Evolutionary conservation across 2,329 filamentous ascomycete genomes (phyloP), one percentile per base, ranked within the genome.

Genomic region (Sclerotinia glacialis): DNA sequence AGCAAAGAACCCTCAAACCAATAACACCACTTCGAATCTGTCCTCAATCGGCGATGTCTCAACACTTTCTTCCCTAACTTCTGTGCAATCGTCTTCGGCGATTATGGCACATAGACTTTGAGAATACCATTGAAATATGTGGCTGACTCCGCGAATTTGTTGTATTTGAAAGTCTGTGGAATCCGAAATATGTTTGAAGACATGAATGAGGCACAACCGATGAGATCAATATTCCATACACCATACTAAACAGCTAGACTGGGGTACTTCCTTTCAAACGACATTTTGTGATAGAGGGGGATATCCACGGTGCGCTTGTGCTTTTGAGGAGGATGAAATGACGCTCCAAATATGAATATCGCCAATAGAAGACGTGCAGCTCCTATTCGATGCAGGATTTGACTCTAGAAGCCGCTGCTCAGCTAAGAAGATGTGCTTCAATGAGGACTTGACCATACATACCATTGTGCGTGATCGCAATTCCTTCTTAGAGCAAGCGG

Each of bases 51-150:
- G n/a, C 44, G 34, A 11, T 18, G 18, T 21, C 18, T 55, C 18
- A 56, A n/a, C 5, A 56, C 26, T 34, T 12, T 18, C 50, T 37
- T 56, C 5, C 50, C 50, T 23, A 46, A 46, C 14, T 46, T 56
- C 8, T 55, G 50, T 14, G 23, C 37, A 7, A 56, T 18, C 3
- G n/a, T 55, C 61, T 56, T 64, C 61, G 8, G 28, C 37, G 28
- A 64, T 34, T 11, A 64, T 56, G 21, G 34, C 61, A 14, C 23
- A 64, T 7, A 50, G 26, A 44, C 14, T 23, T 18, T 55, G 40
- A 9, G 26, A 44, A 64, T 64, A 64, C 49, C 61, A 64, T 18
- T 42, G 40, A 46, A 55, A 55, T 54, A 55, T 64, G 26, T 54
- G 61, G 14, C 61, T 34, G 23, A 64, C 11, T 23, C 49, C 50